Base-by-base conservation (phyloP, 768 basidiomycete species). In the Pisolithus orientalis region DNA sequence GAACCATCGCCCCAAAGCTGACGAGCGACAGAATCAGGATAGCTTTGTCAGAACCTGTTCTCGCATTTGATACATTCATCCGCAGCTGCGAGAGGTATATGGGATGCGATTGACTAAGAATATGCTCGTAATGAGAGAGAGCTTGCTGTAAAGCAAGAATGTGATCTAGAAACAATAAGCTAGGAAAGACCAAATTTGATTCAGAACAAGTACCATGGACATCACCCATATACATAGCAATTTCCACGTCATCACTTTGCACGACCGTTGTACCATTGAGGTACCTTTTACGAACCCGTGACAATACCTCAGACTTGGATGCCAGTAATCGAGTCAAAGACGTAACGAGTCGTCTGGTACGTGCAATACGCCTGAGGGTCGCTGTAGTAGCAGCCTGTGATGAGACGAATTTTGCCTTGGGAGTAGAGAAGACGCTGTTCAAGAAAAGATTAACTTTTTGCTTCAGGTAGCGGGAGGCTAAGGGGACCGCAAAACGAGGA, bases 201-300 rank as follows among this genome's bases (percentile, higher is more conserved):
- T 8, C 32, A 28, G 0, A 53, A 40, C 24, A 59, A 74, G 44
- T 57, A 92, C 94, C 94, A 74, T 94, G 90, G 2, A 97, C 80
- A 66, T 97, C 94, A 24, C 90, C 90, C 71, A 94, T 80, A 64
- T 95, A 92, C 3, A 93, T 87, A 10, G 81, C 84, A 24, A 95
- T 80, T 57, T 91, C 90, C 21, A 76, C 66, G 48, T 82, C 79
- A 14, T 83, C 79, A 4, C 74, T 75, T 13, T 47, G 32, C 7
- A 43, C 71, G 4, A 62, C 68, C 14, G 70, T 68, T 24, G 64
- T 71, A 47, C 64, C 66, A 29, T 56, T 59, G 49, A 79, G 66
- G 1, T 91, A 74, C 16, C 94, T 74, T 66, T 95, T 94, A 59
- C 82, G 74, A 51, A 94, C 74, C 59, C 88, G 83, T 2, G 84